Base-by-base conservation (phyloP, 2,329 filamentous ascomycete species). In the Emericellopsis cladophorae region DNA sequence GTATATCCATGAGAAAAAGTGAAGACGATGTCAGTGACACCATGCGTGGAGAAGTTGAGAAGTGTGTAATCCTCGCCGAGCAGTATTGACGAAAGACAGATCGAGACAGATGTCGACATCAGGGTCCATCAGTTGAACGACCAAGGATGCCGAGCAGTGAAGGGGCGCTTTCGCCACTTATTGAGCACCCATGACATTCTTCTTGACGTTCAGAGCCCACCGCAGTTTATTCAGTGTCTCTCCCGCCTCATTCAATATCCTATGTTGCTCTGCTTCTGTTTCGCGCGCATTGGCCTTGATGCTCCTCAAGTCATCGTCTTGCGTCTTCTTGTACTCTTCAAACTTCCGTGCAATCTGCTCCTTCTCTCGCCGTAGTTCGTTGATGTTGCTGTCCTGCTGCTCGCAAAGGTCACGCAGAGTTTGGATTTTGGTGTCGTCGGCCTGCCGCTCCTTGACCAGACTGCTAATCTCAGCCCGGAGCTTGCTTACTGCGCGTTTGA, bases 141-240 rank as follows among this genome's bases (percentile, higher is more conserved):
- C 18, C 18, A 21, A 21, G 18, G 18, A 21, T 21, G 4, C 26
- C 12, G 26, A 29, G 26, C 26, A 9, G 26, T 12, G 8, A 7
- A 29, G 26, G 9, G 4, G 26, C 26, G 8, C 26, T 29, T 7
- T 3, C 12, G 8, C 9, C 3, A 23, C 42, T 65, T 55, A 78
- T 56, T 72, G 58, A 7, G 74, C 71, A 41, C 64, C 72, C 43
- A 65, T 67, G 42, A 80, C 68, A 46, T 73, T 78, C 45, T 73
- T 61, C 61, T 83, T 79, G 40, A 84, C 70, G 40, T 72, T 76
- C 47, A 88, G 68, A 12, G 83, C 80, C 83, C 83, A 88, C 52
- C 67, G 75, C 58, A 89, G 68, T 63, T 85, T 76, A 46, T 77
- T 68, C 39, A 84, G 62, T n/a, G 74, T 72, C 49, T 73, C 66